These are phyloP conservation scores for Chaetomiaceae sp. DNA, from an alignment of 2,329 filamentous ascomycete species.

Conservation along the genomic window DNA sequence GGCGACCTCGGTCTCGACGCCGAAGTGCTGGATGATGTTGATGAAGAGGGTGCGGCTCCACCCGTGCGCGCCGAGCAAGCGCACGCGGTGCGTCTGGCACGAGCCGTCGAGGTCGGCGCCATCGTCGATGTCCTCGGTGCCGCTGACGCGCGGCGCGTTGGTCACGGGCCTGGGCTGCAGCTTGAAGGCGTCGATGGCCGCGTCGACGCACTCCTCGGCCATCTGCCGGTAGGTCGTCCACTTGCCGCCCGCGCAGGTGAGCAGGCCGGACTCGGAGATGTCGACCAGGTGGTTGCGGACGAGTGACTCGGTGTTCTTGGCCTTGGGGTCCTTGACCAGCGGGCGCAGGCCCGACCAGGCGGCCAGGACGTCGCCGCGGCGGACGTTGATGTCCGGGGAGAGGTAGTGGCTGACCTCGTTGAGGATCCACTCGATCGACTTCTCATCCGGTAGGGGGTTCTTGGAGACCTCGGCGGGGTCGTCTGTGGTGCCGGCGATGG, in stretches of 20 bases:
- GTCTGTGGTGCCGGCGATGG: slow-evolving; percentile 78
- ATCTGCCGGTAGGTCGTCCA: slow-evolving; percentile 89
- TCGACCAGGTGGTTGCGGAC: slow-evolving; percentile 78
- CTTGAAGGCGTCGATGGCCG: slow-evolving; percentile 62
- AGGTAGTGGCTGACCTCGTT: slow-evolving; percentile 72
- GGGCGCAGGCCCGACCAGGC: slow-evolving; percentile 76
- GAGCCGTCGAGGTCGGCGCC: slow-evolving; percentile 63
- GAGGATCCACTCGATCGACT: slow-evolving; percentile 78
- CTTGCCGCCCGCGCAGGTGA: slow-evolving; percentile 79
- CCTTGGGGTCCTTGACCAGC: slow-evolving; percentile 73
- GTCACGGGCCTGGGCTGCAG: slow-evolving; percentile 48
- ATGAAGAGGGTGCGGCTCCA: slow-evolving; percentile 89
- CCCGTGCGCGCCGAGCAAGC: slow-evolving; percentile 71
- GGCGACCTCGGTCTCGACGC: slow-evolving; percentile 84
- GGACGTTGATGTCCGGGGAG: slow-evolving; percentile 67
- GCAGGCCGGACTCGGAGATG: slow-evolving; percentile 64
- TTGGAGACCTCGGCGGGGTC: slow-evolving; percentile 61
- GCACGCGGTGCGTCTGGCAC: slow-evolving; percentile 69
- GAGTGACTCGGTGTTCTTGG: slow-evolving; percentile 74
- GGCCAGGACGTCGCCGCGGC: slow-evolving; percentile 68
- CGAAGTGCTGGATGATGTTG: slow-evolving; percentile 89
- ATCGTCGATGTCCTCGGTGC: slow-evolving; percentile 62
- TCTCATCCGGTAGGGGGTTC: slow-evolving; percentile 66
- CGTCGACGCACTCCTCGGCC: slow-evolving; percentile 79
- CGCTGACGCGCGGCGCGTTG: slow-evolving; percentile 58